Base-by-base conservation (phyloP, 2,329 filamentous ascomycete genomes). In the Beauveria sp. region DNA sequence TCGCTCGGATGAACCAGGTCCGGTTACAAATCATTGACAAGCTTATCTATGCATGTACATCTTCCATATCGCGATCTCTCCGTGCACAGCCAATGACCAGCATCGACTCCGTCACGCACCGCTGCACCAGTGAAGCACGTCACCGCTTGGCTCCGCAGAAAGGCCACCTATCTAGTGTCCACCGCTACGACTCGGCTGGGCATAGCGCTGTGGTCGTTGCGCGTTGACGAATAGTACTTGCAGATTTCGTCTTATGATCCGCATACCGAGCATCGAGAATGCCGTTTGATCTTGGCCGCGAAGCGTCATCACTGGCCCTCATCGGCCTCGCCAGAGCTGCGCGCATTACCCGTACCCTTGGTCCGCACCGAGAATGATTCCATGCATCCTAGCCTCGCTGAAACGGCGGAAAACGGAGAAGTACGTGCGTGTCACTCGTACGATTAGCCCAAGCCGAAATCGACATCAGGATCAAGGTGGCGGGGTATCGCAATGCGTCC, bases 221-320 rank as follows among this genome's bases (percentile, higher is more conserved):
- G 22, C 56, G 55, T 55, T 49, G 59, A 43, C 59, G 28, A 56
- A 61, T 50, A 50, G 20, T 18, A 42, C n/a, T 16, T 45, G 43
- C 51, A 55, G 59, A 61, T 61, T 55, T 55, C 59, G 42, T 52
- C 31, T 61, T 49, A 22, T 31, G 59, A 61, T 61, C 43, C 38
- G 40, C 43, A 50, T 14, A 6, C 42, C 24, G 16, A 53, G 20
- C 42, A 54, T 61, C 59, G 52, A 55, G 34, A 40, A 31, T 43
- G 22, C 46, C n/a, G 24, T 34, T 52, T 60, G 48, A 60, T 52
- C 26, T 42, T 18, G 24, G 24, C 48, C 24, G 12, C 22, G 3
- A 6, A 34, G 18, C 18, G 22, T 46, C 34, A 51, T 59, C 46
- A 26, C 48, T 50, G 45, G 22, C 12, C 9, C 5, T 45, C 48